Evolutionary conservation across 345 rosid species (phyloP), one percentile per base, ranked within the genome.

Genomic region (Linum lewisii): DNA sequence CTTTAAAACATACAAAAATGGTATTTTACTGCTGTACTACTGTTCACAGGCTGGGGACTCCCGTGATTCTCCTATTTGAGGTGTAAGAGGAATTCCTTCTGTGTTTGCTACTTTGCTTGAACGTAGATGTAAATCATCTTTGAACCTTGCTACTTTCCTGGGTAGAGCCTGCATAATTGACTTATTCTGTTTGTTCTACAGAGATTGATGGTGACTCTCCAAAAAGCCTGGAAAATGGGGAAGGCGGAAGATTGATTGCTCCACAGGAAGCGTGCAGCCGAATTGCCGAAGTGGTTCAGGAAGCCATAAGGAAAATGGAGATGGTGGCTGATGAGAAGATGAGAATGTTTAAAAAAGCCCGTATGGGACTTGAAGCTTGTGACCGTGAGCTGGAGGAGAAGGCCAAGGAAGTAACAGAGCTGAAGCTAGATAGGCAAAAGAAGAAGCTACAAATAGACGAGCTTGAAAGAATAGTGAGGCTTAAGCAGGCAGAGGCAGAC

Each of bases 241-340:
- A 94, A 64, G 82, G 81, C 61, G 90, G 86, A 50, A 79, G 93
- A 55, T 68, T 77, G 66, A 78, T 90, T 66, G 99, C 96, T 51
- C 99, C 97, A 1, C 95, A 84, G 54, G 97, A 94, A 62, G 97
- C 99, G 38, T 87, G 99, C 78, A 88, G 84, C 82, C 80, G 86
- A 66, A 85, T 94, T 20, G 95, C 96, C 51, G 97, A 90, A 21
- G 96, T 90, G 69, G 97, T 90, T 37, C 85, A 87, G 64, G 99
- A 94, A 70, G 95, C 96, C 60, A 74, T 94, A 63, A 80, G 81
- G 80, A 94, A 94, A 75, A 87, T 90, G 97, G 99, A 87, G 71
- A 81, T 94, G 90, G 99, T 90, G 66, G 86, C 96, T 2, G 95
- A 94, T 65, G 99, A 90, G 78, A 90, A 94, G 82, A 78, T 73